phyloP scores from a whole-genome alignment of 2,329 filamentous ascomycete genomes.

The Aspergillus sergii region DNA sequence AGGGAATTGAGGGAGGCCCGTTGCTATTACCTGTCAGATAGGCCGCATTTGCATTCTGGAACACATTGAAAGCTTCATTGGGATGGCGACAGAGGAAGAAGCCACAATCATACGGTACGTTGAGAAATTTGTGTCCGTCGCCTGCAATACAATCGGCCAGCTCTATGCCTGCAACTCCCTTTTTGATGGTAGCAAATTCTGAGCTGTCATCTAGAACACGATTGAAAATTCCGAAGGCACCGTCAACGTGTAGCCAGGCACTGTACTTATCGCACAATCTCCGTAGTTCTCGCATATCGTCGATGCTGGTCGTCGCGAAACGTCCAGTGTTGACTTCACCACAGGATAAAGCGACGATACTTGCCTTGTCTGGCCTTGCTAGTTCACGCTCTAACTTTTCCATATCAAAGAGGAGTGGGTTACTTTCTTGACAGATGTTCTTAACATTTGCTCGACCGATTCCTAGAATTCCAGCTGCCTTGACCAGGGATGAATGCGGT shows the following conservation, averaged over 20 bases:
- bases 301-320: conserved; percentile 65
- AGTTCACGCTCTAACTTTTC: conserved; percentile 65
- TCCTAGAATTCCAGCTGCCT: conserved; percentile 81
- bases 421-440: conserved; percentile 51
- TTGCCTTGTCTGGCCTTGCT: conserved; percentile 57
- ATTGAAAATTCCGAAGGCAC: conserved; percentile 84
- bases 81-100: conserved; percentile 78
- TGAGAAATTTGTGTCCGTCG: conserved; percentile 89
- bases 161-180: conserved; percentile 66
- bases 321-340: conserved; percentile 90
- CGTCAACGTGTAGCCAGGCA: conserved; percentile 89
- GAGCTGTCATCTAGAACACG: conserved; percentile 61
- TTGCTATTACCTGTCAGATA: conserved; percentile 62
- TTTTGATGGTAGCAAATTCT: conserved; percentile 59
- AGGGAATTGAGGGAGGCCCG: conserved; percentile 59
- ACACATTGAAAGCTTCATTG: conserved; percentile 63
- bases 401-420: conserved; percentile 73
- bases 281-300: conserved; percentile 66
- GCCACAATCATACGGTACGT: conserved; percentile 91
- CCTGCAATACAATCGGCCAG: conserved; percentile 84
- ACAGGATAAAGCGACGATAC: conserved; percentile 77
- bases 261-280: conserved; percentile 70
- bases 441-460: conserved; percentile 71
- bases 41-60: conserved; percentile 81
- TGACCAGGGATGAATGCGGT: conserved; percentile 80